These are phyloP conservation scores for Plasmodiophora brassicae DNA, from an alignment of 208 protist species.

Conservation along the genomic window DNA sequence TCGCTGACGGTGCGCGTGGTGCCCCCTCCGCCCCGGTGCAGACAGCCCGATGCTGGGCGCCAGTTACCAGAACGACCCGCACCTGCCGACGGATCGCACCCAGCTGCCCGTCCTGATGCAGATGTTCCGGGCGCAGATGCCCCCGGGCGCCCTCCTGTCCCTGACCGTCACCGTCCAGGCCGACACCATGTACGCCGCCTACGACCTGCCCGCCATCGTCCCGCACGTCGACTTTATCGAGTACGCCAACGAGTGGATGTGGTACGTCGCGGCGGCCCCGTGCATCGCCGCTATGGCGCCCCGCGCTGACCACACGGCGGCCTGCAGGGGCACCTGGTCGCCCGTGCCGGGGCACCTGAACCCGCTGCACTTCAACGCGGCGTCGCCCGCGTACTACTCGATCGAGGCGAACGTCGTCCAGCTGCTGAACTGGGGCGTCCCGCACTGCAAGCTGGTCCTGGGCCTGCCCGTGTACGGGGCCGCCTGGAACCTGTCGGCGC, in stretches of 20 bases:
- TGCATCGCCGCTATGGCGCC: not conserved
- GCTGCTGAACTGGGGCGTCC: too few relatives aligned
- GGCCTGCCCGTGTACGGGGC: too few relatives aligned
- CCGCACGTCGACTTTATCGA: constrained; percentile 3
- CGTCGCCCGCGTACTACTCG: too few relatives aligned
- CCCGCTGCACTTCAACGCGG: not conserved
- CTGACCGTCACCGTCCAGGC: not conserved
- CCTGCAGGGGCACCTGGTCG: not conserved
- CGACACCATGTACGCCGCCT: not conserved
- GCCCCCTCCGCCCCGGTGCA: not conserved
- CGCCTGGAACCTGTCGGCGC: too few relatives aligned
- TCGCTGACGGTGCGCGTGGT: too few relatives aligned
- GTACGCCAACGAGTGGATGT: not conserved
- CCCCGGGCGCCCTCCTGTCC: not conserved
- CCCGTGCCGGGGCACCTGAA: not conserved
- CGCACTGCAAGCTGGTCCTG: too few relatives aligned
- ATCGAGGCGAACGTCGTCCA: too few relatives aligned
- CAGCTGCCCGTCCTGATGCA: not conserved
- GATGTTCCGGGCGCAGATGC: not conserved
- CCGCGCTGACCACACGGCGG: not conserved
- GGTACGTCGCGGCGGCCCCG: not conserved
- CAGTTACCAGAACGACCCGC: not conserved
- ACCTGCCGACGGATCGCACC: not conserved
- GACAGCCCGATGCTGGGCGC: not conserved
- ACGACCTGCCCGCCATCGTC: not conserved